A percentile compares a stretch with the other conserved stretches of the same genome.
phyloP scores from a whole-genome alignment of 2,329 filamentous ascomycete species.

The Fusarium sp. region DNA sequence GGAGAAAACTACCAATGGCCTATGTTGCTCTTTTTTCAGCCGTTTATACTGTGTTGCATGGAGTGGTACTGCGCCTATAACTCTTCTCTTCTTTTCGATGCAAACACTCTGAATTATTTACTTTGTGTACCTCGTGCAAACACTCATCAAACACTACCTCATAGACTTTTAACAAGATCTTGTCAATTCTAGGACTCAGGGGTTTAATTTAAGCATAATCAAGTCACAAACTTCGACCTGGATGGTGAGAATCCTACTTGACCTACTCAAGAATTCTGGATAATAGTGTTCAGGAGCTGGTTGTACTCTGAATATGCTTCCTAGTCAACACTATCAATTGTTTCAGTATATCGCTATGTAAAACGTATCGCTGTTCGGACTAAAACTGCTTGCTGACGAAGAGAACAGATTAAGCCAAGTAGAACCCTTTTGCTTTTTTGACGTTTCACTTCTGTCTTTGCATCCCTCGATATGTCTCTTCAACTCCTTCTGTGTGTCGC shows the following conservation, averaged over 20 bases:
- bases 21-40: neutral
- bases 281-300: neutral
- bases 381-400: neutral
- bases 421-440: neutral
- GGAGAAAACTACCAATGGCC: slow-evolving; percentile 1
- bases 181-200: neutral
- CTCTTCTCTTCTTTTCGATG: slow-evolving; percentile 7
- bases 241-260: neutral
- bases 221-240: neutral
- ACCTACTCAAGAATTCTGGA: neutral
- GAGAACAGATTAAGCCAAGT: neutral
- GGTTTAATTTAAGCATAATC: too few relatives aligned
- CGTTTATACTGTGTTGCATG: neutral
- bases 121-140: neutral
- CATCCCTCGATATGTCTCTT: neutral
- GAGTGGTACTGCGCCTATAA: neutral
- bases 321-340: neutral
- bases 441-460: neutral
- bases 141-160: neutral
- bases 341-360: neutral
- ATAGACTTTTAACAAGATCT: neutral
- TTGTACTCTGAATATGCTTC: neutral
- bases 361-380: neutral
- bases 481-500: neutral
- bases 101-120: neutral